Evolutionary conservation across 176 grass and related monocot species (phyloP), one percentile per base, ranked within the genome.

Genomic region (Tuctoria greenei): DNA sequence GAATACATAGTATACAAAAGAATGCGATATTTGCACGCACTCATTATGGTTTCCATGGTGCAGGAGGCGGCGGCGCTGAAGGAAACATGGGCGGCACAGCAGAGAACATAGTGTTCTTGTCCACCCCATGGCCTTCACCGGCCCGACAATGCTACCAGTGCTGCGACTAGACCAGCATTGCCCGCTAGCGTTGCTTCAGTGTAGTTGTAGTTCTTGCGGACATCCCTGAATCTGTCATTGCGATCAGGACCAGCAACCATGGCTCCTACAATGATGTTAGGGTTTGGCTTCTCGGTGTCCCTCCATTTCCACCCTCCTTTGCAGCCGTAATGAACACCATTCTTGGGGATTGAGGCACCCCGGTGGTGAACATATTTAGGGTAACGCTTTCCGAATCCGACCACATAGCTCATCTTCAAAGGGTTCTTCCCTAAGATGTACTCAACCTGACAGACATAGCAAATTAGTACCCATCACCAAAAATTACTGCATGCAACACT

Each of bases 361-460:
- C 88, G 91, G 39, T 97, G 94, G 85, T 97, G 91, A 69, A 93
- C 94, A 72, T 74, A 88, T 85, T 93, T 93, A 27, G 94, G 94
- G 60, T 89, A 93, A 60, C 47, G 89, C 0, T 71, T 83, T 67
- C 88, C 84, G 1, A 81, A 89, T 39, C 94, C 94, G 37, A 97
- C 91, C 37, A 97, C 78, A 54, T 93, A 93, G 51, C 94, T 97
- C 94, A 97, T 92, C 85, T 97, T 93, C 67, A 81, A 69, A 56
- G 88, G 94, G 73, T 97, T 97, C 64, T 97, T 97, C 13, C 94
- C 94, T n/a, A 97, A 74, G 63, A 97, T 86, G 63, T 97, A 97
- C 47, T 92, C 78, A 6, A 97, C 84, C 94, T 97, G 64, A 55
- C 66, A 79, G 9, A 36, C 31, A 31, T 31, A 74, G 24, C 13